Conservation (phyloP, 1,139 yeast species). For the Nakaseomyces uthaithaninus region DNA sequence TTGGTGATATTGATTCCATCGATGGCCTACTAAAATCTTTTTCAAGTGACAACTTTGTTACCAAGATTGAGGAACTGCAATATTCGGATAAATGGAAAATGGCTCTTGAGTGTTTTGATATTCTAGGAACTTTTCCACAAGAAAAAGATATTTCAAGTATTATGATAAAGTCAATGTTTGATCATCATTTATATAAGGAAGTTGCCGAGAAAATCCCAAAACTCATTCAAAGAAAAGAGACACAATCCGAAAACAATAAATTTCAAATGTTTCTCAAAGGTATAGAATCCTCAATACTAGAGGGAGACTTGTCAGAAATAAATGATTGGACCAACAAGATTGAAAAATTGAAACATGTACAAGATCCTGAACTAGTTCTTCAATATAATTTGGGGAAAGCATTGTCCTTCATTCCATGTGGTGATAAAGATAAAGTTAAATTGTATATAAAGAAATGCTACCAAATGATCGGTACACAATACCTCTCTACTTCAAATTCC, state of each 20-base stretch:
- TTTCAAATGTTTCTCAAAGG: constrained; percentile 61
- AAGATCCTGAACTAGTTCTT: constrained; percentile 50
- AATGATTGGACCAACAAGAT: constrained; percentile 48
- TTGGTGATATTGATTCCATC: constrained; percentile 84
- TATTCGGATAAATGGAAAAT: constrained; percentile 82
- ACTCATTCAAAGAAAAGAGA: constrained; percentile 14
- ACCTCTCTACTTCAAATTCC: constrained; percentile 49
- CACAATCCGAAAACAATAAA: constrained; percentile 27
- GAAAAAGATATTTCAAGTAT: constrained; percentile 30
- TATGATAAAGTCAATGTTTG: constrained; percentile 46
- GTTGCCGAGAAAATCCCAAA: constrained; percentile 32
- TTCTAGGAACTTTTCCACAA: constrained; percentile 42
- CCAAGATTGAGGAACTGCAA: constrained; percentile 71
- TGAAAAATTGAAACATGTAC: constrained; percentile 36
- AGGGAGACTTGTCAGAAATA: constrained; percentile 48
- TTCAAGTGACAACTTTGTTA: constrained; percentile 58
- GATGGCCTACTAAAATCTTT: constrained; percentile 77
- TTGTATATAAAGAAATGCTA: constrained; percentile 45
- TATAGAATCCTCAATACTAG: constrained; percentile 61
- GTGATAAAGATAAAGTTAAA: constrained; percentile 32
- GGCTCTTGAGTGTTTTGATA: constrained; percentile 80
- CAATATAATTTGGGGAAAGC: constrained; percentile 62
- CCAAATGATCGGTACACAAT: constrained; percentile 47
- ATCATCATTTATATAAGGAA: constrained; percentile 51
- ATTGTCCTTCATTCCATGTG: constrained; percentile 38